Evolutionary conservation across 208 protist genomes (phyloP), one percentile per base, ranked within the genome.

Genomic region (Wallacemonas rigidus): DNA sequence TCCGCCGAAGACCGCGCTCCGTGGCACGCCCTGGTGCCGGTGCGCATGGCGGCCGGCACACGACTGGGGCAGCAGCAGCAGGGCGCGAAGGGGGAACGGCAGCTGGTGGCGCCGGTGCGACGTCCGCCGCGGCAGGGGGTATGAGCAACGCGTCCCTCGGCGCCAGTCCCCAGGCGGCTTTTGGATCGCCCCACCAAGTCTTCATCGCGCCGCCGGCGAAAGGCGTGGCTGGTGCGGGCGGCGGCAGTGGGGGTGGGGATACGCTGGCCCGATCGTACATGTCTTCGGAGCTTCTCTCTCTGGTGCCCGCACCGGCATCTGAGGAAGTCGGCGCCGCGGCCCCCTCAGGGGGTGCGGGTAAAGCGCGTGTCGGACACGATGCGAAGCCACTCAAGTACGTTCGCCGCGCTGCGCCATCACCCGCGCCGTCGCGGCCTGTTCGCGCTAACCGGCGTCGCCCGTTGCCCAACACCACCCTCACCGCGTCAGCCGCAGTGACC

Each of bases 1-100:
- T 93, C 53, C 76, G 82, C 26, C 83, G 92, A 26, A 83, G 87
- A 0, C 89, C 86, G 9, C 89, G 79, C 50, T 92, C 88, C 4
- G 79, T 86, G 26, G 77, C 75, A 9, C 78, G 74, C 5, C 64
- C 14, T 40, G 64, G 35, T 67, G 69, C 48, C 6, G 61, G 38
- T 2, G 9, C 45, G 40, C 38, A 40, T 48, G 56, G 41, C 15
- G 6, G 26, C 14, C 56, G 26, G 14, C 36, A 55, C 5, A 36
- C 15, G 14, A 63, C 15, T 38, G 56, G 35, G 4, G 56, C 38
- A 40, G 51, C 61, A 35, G 43, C 43, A 5, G 14, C 17, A 38
- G 57, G 6, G 8, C 11, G 17, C 8, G 48, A 26, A 26, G 26
- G 26, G 26, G 26, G 26, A 26, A 26, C n/a, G n/a, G 41, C 6